These are phyloP conservation scores for Saturnispora gosingensis DNA, from an alignment of 805 yeast species.

Conservation along the genomic window DNA sequence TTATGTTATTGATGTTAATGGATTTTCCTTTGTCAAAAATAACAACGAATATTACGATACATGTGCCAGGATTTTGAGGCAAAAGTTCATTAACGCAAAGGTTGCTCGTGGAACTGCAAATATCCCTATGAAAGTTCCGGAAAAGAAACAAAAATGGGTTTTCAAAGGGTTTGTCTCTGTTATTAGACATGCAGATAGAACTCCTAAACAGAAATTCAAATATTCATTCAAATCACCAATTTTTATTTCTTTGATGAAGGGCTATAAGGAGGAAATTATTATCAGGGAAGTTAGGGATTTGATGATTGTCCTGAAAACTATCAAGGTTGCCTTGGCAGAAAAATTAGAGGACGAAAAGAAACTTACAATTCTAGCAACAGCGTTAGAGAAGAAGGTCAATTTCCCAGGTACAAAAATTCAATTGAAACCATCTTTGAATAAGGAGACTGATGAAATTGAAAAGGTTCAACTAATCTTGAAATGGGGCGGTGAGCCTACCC, in stretches of 20 bases:
- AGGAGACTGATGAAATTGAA: conserved; percentile 58
- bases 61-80: conserved; percentile 68
- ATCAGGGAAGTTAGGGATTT: conserved; percentile 84
- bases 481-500: conserved; percentile 99
- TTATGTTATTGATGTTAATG: conserved; percentile 95
- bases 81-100: conserved; percentile 60
- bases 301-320: conserved; percentile 76
- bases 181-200: conserved; percentile 95
- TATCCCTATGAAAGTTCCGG: conserved; percentile 35
- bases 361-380: conserved; percentile 64
- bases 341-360: conserved; percentile 74
- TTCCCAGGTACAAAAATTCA: conserved; percentile 97
- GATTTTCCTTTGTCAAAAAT: conserved; percentile 95
- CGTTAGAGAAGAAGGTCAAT: conserved; percentile 78
- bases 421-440: conserved; percentile 73
- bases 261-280: conserved; percentile 92
- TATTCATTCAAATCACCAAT: conserved; percentile 85
- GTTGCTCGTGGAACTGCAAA: conserved; percentile 33
- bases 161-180: conserved; percentile 88
- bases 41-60: conserved; percentile 77
- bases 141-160: conserved; percentile 86
- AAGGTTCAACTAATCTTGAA: conserved; percentile 92
- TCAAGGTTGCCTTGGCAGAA: conserved; percentile 70
- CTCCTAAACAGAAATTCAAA: conserved; percentile 96
- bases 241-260: conserved; percentile 79